A percentile compares a stretch with the other conserved stretches of the same genome.
Evolutionary conservation across 805 yeast genomes (phyloP).

Genomic region (Metschnikowia bowlesiae): DNA sequence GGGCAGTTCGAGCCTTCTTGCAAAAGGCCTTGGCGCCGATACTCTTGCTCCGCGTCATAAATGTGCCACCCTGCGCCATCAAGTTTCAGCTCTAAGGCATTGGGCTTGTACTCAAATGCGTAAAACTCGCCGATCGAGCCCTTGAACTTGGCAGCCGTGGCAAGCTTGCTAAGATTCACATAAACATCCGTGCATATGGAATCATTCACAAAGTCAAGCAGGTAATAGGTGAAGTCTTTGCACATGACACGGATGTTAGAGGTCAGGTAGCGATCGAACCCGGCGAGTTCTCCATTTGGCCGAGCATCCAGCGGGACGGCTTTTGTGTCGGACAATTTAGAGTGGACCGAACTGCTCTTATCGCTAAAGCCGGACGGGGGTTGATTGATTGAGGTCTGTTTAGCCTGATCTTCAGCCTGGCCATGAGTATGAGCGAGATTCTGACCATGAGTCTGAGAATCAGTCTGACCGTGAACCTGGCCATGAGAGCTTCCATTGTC

Average conservation of each 20-base stretch:
- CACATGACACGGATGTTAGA: constrained; percentile 69
- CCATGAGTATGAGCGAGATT: no score
- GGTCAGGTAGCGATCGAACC: constrained; percentile 34
- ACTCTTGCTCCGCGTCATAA: constrained; percentile 62
- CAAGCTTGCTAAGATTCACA: constrained; percentile 60
- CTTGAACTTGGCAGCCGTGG: constrained; percentile 52
- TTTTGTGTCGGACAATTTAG: no score
- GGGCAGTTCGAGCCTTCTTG: constrained; percentile 15
- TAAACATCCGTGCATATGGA: constrained; percentile 63
- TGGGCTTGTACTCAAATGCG: constrained; percentile 79
- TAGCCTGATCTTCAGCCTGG: no score
- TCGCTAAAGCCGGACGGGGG: no score
- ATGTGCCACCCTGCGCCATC: constrained; percentile 61
- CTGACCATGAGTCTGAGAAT: no score
- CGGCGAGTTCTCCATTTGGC: constrained; percentile 1
- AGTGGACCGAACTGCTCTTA: no score
- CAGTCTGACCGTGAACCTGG: no score
- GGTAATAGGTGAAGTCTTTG: constrained; percentile 77
- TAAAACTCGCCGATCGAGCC: constrained; percentile 49
- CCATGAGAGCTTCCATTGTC: background rate
- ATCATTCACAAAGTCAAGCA: constrained; percentile 66
- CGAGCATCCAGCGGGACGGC: no score
- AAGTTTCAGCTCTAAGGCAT: constrained; percentile 56
- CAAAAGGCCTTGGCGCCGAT: constrained; percentile 64
- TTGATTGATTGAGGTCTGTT: no score